Percentiles rank a stretch among this genome's conserved stretches.
phyloP scores from a whole-genome alignment of 164 flowering plant species.

The Liquidambar formosana region DNA sequence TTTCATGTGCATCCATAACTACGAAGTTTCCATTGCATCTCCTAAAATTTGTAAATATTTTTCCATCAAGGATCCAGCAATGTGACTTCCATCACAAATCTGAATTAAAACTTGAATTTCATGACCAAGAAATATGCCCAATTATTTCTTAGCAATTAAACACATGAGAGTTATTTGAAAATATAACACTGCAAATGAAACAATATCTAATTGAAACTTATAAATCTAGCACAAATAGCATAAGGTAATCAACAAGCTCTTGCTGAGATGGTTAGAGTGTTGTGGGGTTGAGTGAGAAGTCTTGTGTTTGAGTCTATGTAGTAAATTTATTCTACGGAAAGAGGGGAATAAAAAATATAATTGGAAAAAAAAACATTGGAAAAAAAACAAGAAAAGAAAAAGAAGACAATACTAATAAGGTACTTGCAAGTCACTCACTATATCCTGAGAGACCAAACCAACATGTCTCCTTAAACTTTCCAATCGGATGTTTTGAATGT shows the following conservation, averaged over 20 bases:
- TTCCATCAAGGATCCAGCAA: no score
- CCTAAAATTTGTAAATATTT: no score
- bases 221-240: not conserved
- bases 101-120: no score
- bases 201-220: not conserved
- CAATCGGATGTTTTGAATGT: constrained; percentile 50
- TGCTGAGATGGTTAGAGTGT: not conserved
- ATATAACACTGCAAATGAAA: no score
- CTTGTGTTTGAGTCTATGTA: not conserved
- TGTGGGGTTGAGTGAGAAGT: not conserved
- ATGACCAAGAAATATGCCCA: no score
- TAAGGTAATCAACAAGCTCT: not conserved
- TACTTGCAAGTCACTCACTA: constrained; percentile 50
- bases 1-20: no score
- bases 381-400: not conserved
- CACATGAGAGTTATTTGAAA: no score
- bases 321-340: not conserved
- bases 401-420: not conserved
- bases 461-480: constrained; percentile 80
- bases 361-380: no score
- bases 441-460: constrained; percentile 91
- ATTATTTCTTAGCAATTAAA: no score
- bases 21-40: no score
- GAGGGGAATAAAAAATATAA: no score
- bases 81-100: no score